phyloP scores from a whole-genome alignment of 2,329 filamentous ascomycete genomes.

The Aspergillus sp. region DNA sequence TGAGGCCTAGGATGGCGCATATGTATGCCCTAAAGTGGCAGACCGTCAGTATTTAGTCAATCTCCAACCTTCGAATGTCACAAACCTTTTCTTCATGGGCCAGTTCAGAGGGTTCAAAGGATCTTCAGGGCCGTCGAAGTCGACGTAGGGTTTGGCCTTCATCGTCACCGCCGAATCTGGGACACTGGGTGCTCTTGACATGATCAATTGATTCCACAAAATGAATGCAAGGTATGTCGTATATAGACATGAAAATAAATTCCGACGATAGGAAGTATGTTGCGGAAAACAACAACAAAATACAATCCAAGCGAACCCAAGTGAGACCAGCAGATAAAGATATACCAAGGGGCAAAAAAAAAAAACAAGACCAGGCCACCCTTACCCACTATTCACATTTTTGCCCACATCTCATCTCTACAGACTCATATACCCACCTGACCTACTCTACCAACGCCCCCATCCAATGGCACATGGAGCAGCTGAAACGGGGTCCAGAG shows the following conservation, averaged over 20 bases:
- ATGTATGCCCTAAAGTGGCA: constrained; percentile 11
- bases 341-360: not conserved
- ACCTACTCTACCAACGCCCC: not conserved
- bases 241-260: not conserved
- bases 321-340: not conserved
- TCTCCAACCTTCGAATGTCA: not conserved
- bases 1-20: constrained; percentile 11
- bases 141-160: constrained; percentile 4
- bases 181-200: not conserved
- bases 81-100: constrained; percentile 14
- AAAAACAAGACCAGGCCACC: not conserved
- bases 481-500: not conserved
- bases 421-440: not conserved
- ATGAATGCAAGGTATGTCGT: not conserved
- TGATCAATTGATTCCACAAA: not conserved
- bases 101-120: constrained; percentile 13
- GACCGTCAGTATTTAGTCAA: not conserved
- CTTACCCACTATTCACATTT: not conserved
- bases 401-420: not conserved
- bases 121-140: constrained; percentile 10
- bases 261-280: not conserved
- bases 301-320: not conserved
- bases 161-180: not conserved
- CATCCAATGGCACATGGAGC: not conserved
- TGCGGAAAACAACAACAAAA: not conserved